Evolutionary conservation across 169 alveolate genomes (phyloP), one percentile per base, ranked within the genome.

Genomic region (Perkinsus olseni): DNA sequence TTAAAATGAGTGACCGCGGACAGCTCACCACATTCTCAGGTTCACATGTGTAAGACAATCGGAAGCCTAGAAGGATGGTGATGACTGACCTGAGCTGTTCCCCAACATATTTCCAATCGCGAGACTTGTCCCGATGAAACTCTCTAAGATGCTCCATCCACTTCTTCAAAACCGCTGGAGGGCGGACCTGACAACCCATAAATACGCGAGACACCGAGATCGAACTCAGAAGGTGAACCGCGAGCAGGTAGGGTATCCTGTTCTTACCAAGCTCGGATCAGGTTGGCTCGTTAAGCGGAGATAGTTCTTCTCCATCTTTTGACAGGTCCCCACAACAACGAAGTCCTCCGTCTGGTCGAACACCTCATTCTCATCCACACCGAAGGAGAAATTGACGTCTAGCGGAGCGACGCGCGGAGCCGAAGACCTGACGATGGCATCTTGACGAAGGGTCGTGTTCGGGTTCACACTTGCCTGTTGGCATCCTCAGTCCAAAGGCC

Each of bases 41-140:
- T n/a, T n/a, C n/a, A n/a, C n/a, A n/a, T n/a, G n/a, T n/a, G n/a
- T n/a, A n/a, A n/a, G n/a, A n/a, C n/a, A n/a, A n/a, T n/a, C n/a
- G n/a, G n/a, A n/a, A n/a, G n/a, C n/a, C n/a, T n/a, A n/a, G n/a
- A n/a, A n/a, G n/a, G n/a, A n/a, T n/a, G n/a, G n/a, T n/a, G n/a
- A n/a, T 38, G 39, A 91, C 50, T 40, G 11, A 96, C 40, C 98
- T 94, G 51, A 97, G 97, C 94, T 97, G 98, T 94, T 97, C 98
- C 74, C 97, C 98, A n/a, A 97, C 93, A 92, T 97, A 97, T 24
- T 94, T 93, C 95, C 97, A 97, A 92, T 97, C 97, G 51, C 93
- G 93, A 74, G 92, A 96, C 4, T 91, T 94, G 28, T 24, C 31
- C 1, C 34, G 82, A 62, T 62, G 82, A 24, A 21, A 62, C 28